Evolutionary conservation across 2,329 filamentous ascomycete genomes (phyloP).

Genomic region (Colletotrichum tanaceti): DNA sequence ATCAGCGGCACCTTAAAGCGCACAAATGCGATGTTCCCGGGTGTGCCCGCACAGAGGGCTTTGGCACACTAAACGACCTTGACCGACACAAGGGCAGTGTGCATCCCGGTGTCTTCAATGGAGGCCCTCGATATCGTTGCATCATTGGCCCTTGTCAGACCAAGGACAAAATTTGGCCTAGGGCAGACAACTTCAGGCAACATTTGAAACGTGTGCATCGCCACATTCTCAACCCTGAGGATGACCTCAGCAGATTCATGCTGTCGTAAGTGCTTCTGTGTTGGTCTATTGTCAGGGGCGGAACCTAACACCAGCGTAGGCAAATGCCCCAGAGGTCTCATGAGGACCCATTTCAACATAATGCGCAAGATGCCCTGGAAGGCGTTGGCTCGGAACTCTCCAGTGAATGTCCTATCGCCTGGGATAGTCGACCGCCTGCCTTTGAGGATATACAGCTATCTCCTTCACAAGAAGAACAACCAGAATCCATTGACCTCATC

Average conservation of each 20-base stretch:
- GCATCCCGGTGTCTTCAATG: constrained; percentile 64
- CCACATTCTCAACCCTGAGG: constrained; percentile 50
- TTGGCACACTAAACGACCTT: constrained; percentile 84
- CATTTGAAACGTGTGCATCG: constrained; percentile 79
- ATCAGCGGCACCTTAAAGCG: constrained; percentile 75
- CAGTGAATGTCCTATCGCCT: not conserved
- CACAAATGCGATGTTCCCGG: constrained; percentile 68
- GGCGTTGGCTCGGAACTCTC: constrained; percentile 33
- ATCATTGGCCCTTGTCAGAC: constrained; percentile 65
- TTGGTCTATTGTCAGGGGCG: not conserved
- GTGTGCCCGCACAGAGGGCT: constrained; percentile 74
- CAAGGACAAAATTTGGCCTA: constrained; percentile 78
- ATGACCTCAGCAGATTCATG: constrained; percentile 53
- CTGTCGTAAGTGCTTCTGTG: constrained; percentile 44
- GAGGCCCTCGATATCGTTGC: constrained; percentile 69
- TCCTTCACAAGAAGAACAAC: constrained; percentile 25
- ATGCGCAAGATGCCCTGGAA: constrained; percentile 27
- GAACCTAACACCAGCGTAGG: not conserved
- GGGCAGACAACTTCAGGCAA: constrained; percentile 86
- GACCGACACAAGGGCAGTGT: constrained; percentile 81
- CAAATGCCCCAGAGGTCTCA: not conserved
- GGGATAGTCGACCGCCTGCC: constrained; percentile 3
- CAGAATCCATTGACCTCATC: constrained; percentile 28
- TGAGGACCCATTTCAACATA: constrained; percentile 2
- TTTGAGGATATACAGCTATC: constrained; percentile 26